Percentiles rank a stretch among this genome's conserved stretches.
Conservation (phyloP, 331 rosid genomes). For the Malus hybrid region DNA sequence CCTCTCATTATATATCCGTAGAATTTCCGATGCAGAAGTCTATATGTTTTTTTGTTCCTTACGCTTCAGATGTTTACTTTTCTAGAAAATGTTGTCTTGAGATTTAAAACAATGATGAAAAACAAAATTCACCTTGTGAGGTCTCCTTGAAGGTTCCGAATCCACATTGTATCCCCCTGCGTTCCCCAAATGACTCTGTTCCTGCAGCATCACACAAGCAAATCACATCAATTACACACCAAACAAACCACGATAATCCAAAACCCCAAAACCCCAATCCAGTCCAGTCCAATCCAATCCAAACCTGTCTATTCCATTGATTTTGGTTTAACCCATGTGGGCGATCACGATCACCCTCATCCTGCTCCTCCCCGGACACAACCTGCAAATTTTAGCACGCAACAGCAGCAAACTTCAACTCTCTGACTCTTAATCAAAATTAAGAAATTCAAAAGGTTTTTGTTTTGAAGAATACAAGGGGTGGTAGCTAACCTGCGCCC, state of each 20-base stretch:
- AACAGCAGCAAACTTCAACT: background rate
- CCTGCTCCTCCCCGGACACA: slow-evolving; percentile 45
- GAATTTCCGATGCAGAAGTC: background rate
- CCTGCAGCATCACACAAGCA: slow-evolving; percentile 26
- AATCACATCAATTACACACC: background rate
- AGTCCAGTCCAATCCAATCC: background rate
- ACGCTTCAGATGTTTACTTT: background rate
- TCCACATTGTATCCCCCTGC: slow-evolving; percentile 23
- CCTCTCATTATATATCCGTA: background rate
- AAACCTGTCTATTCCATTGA: slow-evolving; percentile 33
- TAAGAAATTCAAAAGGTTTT: background rate
- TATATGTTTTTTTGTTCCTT: background rate
- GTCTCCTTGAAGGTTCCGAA: slow-evolving; percentile 31
- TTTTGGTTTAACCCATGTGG: slow-evolving; percentile 16
- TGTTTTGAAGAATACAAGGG: background rate
- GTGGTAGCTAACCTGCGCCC: slow-evolving; percentile 38
- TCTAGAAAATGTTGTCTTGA: background rate
- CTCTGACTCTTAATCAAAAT: background rate
- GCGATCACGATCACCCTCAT: slow-evolving; percentile 22
- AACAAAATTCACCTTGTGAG: slow-evolving; percentile 32
- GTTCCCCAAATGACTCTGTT: slow-evolving; percentile 24
- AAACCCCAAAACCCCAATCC: background rate
- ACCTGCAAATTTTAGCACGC: slow-evolving; percentile 23
- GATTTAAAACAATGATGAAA: background rate
- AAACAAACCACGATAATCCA: background rate